These are phyloP conservation scores for Leucosporidium scottii DNA, from an alignment of 768 basidiomycete species.

Conservation along the genomic window DNA sequence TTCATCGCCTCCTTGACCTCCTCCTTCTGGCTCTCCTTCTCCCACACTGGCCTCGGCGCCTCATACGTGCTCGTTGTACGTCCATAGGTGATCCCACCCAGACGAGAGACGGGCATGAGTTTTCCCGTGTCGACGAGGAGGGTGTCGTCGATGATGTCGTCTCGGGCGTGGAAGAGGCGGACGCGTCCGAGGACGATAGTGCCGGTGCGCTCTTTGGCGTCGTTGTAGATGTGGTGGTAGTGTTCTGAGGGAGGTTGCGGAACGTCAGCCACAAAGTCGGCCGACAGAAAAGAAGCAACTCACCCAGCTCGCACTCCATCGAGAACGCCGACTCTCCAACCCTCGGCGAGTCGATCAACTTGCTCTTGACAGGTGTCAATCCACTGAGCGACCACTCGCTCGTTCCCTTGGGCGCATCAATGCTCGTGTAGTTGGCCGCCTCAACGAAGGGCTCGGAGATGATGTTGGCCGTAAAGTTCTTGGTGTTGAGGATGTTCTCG, in stretches of 20 bases:
- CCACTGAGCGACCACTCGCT: conserved; percentile 42
- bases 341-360: conserved; percentile 41
- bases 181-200: conserved; percentile 41
- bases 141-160: conserved; percentile 30
- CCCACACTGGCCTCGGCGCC: conserved; percentile 45
- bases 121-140: conserved; percentile 31
- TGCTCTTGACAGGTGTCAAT: conserved; percentile 31
- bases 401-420: conserved; percentile 41
- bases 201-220: conserved; percentile 23
- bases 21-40: conserved; percentile 42
- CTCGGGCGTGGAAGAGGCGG: conserved; percentile 41
- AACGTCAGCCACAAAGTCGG: too few species aligned
- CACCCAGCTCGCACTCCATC: conserved; percentile 43
- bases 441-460: conserved; percentile 57
- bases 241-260: too few species aligned
- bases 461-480: conserved; percentile 64
- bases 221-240: conserved; percentile 30
- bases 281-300: conserved; percentile 1
- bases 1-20: conserved; percentile 19
- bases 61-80: conserved; percentile 49
- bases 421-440: conserved; percentile 43
- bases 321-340: conserved; percentile 44
- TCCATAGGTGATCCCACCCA: conserved; percentile 55
- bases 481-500: conserved; percentile 58
- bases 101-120: conserved; percentile 43